These are phyloP conservation scores for Diaporthe capsici DNA, from an alignment of 2,329 filamentous ascomycete species.

Conservation along the genomic window DNA sequence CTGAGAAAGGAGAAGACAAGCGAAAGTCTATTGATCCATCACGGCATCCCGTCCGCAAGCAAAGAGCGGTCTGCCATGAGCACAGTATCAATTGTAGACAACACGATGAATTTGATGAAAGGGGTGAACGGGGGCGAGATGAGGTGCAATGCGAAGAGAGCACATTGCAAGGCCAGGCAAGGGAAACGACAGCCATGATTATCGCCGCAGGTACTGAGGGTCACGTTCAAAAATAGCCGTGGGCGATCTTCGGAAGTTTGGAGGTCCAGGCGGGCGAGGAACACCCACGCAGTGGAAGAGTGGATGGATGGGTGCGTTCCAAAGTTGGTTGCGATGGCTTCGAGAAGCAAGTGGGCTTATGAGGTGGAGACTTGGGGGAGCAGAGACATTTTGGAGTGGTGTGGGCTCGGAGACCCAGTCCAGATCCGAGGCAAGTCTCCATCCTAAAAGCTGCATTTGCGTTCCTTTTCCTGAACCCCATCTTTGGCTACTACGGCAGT, in stretches of 20 bases:
- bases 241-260: constrained; percentile 10
- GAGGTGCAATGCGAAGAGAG: not conserved
- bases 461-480: not conserved
- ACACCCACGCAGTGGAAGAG: not conserved
- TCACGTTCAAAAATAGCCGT: constrained; percentile 12
- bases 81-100: not conserved
- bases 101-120: not conserved
- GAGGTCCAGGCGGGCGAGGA: not conserved
- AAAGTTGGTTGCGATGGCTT: constrained; percentile 2
- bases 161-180: not conserved
- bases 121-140: not conserved
- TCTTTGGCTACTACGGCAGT: not conserved
- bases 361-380: constrained; percentile 8
- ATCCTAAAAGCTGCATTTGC: constrained; percentile 2
- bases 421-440: not conserved
- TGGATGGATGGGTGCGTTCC: not conserved
- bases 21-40: constrained; percentile 23
- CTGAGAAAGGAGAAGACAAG: constrained; percentile 28
- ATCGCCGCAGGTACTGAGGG: not conserved
- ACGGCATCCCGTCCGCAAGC: not conserved
- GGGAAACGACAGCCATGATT: not conserved
- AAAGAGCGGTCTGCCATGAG: constrained; percentile 17
- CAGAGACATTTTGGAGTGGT: constrained; percentile 23
- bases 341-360: constrained; percentile 20
- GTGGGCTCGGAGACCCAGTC: not conserved